These are phyloP conservation scores for Fomitopsis schrenkii DNA, from an alignment of 1,284 basidiomycete species.

Conservation along the genomic window DNA sequence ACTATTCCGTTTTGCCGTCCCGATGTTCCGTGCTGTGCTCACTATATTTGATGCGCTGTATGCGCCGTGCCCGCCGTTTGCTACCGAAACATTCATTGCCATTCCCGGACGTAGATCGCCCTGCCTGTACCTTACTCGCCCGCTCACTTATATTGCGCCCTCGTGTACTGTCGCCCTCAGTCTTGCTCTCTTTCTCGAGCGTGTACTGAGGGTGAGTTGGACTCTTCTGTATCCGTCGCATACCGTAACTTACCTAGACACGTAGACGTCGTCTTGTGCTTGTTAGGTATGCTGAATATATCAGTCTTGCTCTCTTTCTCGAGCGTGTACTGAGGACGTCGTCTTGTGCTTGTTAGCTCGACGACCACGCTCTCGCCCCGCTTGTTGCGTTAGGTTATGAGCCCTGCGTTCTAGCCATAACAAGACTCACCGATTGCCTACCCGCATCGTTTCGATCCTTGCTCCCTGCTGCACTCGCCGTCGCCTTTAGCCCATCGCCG, in stretches of 20 bases:
- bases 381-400: slow-evolving; percentile 8
- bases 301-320: too few species aligned
- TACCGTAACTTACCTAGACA: background rate
- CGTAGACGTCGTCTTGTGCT: background rate
- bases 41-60: background rate
- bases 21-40: background rate
- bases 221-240: background rate
- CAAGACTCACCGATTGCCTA: slow-evolving; percentile 5
- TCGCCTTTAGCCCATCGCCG: background rate
- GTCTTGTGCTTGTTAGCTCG: slow-evolving; percentile 3
- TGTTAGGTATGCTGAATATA: background rate
- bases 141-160: background rate
- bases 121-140: background rate
- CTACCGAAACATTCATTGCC: background rate
- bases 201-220: slow-evolving; percentile 1
- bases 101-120: background rate
- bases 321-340: slow-evolving; percentile 1
- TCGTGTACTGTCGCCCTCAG: background rate
- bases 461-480: background rate
- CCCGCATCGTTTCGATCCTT: background rate
- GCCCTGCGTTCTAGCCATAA: slow-evolving; percentile 6
- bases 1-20: background rate
- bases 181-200: background rate
- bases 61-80: background rate
- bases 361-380: slow-evolving; percentile 1